phyloP scores from a whole-genome alignment of 768 basidiomycete species.

The Suillus clintonianus region DNA sequence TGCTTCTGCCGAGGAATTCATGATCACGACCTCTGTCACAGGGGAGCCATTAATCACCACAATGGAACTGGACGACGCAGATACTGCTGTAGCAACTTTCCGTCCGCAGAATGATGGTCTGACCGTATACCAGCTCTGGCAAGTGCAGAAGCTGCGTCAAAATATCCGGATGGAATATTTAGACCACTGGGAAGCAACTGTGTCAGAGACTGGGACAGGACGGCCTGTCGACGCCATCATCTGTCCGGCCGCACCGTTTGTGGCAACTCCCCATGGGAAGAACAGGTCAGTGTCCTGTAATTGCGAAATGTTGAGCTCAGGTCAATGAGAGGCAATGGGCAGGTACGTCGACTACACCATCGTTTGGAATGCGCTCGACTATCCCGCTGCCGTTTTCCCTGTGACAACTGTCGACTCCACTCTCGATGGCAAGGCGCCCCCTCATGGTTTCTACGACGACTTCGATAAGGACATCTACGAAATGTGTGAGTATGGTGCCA shows the following conservation, averaged over 20 bases:
- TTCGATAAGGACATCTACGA: background rate
- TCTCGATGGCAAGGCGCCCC: background rate
- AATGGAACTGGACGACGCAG: background rate
- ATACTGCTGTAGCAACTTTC: background rate
- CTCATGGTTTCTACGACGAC: background rate
- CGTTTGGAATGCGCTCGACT: background rate
- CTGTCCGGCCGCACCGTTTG: background rate
- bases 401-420: background rate
- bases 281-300: background rate
- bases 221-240: background rate
- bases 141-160: background rate
- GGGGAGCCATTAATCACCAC: slow-evolving; percentile 50
- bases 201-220: background rate
- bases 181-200: background rate
- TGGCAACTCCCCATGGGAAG: background rate
- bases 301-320: background rate
- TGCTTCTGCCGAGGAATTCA: slow-evolving; percentile 51
- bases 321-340: background rate
- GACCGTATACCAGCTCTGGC: background rate
- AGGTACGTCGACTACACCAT: background rate
- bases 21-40: slow-evolving; percentile 32
- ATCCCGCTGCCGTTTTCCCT: background rate
- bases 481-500: background rate
- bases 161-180: background rate
- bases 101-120: background rate